Percentiles rank a stretch among this genome's conserved stretches.
Evolutionary conservation across 345 rosid species (phyloP).

Genomic region (Heritiera fomes): DNA sequence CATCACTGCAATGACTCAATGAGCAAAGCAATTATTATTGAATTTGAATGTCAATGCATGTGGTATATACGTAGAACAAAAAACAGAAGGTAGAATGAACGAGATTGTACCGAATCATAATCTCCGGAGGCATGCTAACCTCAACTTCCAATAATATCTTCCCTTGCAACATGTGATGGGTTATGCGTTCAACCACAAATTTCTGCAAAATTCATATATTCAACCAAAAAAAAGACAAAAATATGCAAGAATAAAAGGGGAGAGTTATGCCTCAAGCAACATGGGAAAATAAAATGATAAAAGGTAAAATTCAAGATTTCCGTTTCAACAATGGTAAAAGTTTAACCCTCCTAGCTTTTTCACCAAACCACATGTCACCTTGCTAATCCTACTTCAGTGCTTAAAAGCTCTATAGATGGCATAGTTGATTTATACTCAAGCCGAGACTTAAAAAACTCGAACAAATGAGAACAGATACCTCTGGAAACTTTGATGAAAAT

Average conservation of each 20-base stretch:
- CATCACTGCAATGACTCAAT: slow-evolving; percentile 49
- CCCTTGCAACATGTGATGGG: slow-evolving; percentile 65
- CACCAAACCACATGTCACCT: not conserved
- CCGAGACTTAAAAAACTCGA: slow-evolving; percentile 4
- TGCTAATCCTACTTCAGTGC: not conserved
- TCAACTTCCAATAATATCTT: slow-evolving; percentile 55
- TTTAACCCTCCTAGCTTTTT: not conserved
- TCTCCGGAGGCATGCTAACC: slow-evolving; percentile 37
- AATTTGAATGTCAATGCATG: not conserved
- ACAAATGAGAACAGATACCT: slow-evolving; percentile 41
- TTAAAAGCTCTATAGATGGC: not conserved
- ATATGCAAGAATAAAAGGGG: not conserved
- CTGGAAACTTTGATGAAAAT: slow-evolving; percentile 47
- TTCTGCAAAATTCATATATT: slow-evolving; percentile 39
- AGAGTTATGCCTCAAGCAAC: not conserved
- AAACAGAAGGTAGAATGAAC: not conserved
- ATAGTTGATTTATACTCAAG: not conserved
- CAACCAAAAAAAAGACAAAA: no score
- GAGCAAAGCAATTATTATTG: not conserved
- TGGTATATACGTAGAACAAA: not conserved
- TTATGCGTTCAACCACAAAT: slow-evolving; percentile 60
- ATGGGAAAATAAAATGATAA: not conserved
- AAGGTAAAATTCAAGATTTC: not conserved
- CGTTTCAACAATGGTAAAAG: not conserved
- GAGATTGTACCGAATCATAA: slow-evolving; percentile 36